A percentile compares a stretch with the other conserved stretches of the same genome.
Conservation (phyloP, 805 yeast genomes). For the Kurtzmaniella cleridarum region DNA sequence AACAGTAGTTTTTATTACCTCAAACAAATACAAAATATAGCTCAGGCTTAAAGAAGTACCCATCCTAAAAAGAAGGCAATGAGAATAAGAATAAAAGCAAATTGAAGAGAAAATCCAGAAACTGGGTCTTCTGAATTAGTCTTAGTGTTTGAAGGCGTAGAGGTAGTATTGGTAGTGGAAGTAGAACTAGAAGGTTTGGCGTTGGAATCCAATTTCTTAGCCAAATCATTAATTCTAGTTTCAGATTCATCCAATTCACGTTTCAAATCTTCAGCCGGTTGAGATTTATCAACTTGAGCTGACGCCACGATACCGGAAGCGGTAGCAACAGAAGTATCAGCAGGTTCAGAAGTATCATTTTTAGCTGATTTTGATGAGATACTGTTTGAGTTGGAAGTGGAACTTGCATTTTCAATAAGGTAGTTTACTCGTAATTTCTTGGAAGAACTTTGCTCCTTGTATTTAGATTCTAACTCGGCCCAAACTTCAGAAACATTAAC, state of each 20-base stretch:
- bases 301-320: conserved; percentile 13
- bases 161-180: conserved; percentile 9
- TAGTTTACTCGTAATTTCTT: conserved; percentile 66
- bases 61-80: conserved; percentile 63
- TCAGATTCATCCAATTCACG: conserved; percentile 35
- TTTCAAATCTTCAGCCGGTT: conserved; percentile 13
- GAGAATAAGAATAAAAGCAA: conserved; percentile 43
- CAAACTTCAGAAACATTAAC: conserved; percentile 63
- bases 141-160: conserved; percentile 8
- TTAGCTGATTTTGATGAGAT: not conserved
- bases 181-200: conserved; percentile 13
- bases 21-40: not conserved
- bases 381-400: conserved; percentile 1
- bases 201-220: conserved; percentile 41
- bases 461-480: conserved; percentile 63
- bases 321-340: conserved; percentile 10
- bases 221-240: conserved; percentile 37
- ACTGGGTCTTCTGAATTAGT: conserved; percentile 23
- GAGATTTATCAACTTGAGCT: conserved; percentile 13
- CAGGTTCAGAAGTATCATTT: conserved; percentile 14
- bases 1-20: not conserved
- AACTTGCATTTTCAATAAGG: conserved; percentile 25
- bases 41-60: conserved; percentile 49
- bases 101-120: conserved; percentile 49
- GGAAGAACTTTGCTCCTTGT: conserved; percentile 49